phyloP scores from a whole-genome alignment of 2,329 filamentous ascomycete genomes.

The Pseudopithomyces maydicus region DNA sequence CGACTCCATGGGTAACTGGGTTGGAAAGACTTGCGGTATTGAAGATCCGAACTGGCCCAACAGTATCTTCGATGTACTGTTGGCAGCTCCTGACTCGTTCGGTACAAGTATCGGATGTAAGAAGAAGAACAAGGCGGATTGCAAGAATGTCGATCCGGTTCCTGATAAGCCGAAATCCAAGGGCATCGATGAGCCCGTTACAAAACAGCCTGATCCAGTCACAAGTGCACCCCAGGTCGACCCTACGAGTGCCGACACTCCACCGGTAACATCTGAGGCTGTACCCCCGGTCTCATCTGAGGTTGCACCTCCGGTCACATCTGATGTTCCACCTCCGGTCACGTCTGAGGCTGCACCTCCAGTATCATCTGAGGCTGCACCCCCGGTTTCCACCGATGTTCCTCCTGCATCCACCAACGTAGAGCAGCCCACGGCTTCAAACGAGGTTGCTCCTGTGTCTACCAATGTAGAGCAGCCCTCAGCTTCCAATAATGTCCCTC shows the following conservation, averaged over 20 bases:
- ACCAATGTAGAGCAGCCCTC: not conserved
- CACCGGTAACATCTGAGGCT: not conserved
- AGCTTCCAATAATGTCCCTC: not conserved
- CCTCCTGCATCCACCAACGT: not conserved
- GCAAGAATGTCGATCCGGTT: not conserved
- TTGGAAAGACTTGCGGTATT: slow-evolving; percentile 1
- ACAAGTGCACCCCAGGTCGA: not conserved
- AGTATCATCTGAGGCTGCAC: not conserved
- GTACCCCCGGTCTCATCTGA: not conserved
- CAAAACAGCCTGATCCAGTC: not conserved
- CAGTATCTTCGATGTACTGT: not conserved
- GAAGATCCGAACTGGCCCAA: slow-evolving; percentile 5
- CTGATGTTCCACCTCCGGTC: not conserved
- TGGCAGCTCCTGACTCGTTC: not conserved
- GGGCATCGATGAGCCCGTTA: not conserved
- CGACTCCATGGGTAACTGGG: slow-evolving; percentile 10
- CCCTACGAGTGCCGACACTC: not conserved
- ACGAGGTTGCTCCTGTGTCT: no score
- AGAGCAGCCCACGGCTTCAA: no score
- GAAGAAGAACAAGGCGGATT: slow-evolving; percentile 4
- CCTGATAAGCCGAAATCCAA: slow-evolving; percentile 1
- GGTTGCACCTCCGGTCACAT: not conserved
- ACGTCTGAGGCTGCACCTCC: not conserved
- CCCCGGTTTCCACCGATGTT: not conserved
- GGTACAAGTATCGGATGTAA: slow-evolving; percentile 5